These are phyloP conservation scores for Parafenestella ontariensis DNA, from an alignment of 2,329 filamentous ascomycete genomes.

Conservation along the genomic window DNA sequence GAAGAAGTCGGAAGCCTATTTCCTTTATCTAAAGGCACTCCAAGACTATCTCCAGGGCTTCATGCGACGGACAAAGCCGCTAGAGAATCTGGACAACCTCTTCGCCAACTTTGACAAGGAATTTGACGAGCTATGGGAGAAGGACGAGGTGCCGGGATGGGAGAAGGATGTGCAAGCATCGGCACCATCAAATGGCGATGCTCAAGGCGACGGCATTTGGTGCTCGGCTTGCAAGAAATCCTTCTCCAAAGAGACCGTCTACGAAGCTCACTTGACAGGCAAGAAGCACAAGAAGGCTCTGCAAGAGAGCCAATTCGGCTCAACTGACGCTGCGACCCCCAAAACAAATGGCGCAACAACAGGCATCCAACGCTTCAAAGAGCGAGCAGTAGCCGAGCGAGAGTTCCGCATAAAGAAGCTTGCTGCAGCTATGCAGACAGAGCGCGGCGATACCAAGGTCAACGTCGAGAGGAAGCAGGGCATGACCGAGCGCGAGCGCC, in stretches of 20 bases:
- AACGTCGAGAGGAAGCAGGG: slow-evolving; percentile 97
- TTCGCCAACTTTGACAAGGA: slow-evolving; percentile 79
- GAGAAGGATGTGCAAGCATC: slow-evolving; percentile 57
- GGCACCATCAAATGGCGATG: slow-evolving; percentile 57
- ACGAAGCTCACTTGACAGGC: slow-evolving; percentile 84
- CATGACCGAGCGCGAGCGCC: slow-evolving; percentile 95
- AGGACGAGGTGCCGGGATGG: slow-evolving; percentile 83
- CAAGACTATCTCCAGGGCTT: slow-evolving; percentile 87
- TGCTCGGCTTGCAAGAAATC: slow-evolving; percentile 92
- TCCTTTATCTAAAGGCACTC: slow-evolving; percentile 83
- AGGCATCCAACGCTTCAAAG: slow-evolving; percentile 66
- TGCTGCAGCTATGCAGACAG: slow-evolving; percentile 80
- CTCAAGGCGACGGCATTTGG: slow-evolving; percentile 74
- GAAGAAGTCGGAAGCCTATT: slow-evolving; percentile 92
- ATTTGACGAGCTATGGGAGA: slow-evolving; percentile 83
- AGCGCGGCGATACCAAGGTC: slow-evolving; percentile 86
- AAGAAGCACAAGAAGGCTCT: slow-evolving; percentile 93
- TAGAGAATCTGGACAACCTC: slow-evolving; percentile 84
- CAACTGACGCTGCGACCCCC: slow-evolving; percentile 21
- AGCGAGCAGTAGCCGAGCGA: slow-evolving; percentile 86
- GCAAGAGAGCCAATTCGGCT: slow-evolving; percentile 56
- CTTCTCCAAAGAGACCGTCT: slow-evolving; percentile 95
- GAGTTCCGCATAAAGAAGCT: slow-evolving; percentile 85
- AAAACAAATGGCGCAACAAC: slow-evolving; percentile 26
- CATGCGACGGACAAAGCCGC: slow-evolving; percentile 80